Conservation (phyloP, 257 asterid genomes). For the Scutellaria baicalensis region DNA sequence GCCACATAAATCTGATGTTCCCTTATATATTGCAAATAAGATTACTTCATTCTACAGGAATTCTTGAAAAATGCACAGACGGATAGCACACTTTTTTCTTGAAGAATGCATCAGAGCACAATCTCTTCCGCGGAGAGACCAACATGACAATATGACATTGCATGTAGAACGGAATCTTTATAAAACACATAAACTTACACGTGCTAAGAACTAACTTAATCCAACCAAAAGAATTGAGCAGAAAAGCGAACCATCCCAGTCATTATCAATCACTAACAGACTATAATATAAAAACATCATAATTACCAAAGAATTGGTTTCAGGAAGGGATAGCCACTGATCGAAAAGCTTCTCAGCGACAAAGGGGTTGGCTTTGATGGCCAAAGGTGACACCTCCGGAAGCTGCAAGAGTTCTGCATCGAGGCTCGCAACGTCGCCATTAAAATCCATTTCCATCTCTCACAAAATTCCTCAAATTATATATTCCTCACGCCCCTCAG, state of each 20-base stretch:
- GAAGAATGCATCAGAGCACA: background rate
- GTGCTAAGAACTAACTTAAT: slow-evolving; percentile 1
- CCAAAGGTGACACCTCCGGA: slow-evolving; percentile 77
- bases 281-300: background rate
- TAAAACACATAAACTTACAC: background rate
- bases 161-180: background rate
- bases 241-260: background rate
- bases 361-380: slow-evolving; percentile 69
- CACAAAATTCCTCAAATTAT: slow-evolving; percentile 11
- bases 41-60: background rate
- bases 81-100: background rate
- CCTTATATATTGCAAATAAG: background rate
- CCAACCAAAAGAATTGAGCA: slow-evolving; percentile 8
- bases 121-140: background rate
- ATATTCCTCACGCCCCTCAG: slow-evolving; percentile 17
- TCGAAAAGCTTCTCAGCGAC: slow-evolving; percentile 82
- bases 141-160: slow-evolving; percentile 7
- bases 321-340: slow-evolving; percentile 96
- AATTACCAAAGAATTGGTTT: slow-evolving; percentile 66
- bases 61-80: slow-evolving; percentile 5
- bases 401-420: slow-evolving; percentile 88
- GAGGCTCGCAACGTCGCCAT: slow-evolving; percentile 68
- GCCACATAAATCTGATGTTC: background rate
- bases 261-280: background rate
- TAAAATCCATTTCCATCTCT: slow-evolving; percentile 79